These are phyloP conservation scores for Arthrobotrys sphaeroides DNA, from an alignment of 2,329 filamentous ascomycete genomes.

Conservation along the genomic window DNA sequence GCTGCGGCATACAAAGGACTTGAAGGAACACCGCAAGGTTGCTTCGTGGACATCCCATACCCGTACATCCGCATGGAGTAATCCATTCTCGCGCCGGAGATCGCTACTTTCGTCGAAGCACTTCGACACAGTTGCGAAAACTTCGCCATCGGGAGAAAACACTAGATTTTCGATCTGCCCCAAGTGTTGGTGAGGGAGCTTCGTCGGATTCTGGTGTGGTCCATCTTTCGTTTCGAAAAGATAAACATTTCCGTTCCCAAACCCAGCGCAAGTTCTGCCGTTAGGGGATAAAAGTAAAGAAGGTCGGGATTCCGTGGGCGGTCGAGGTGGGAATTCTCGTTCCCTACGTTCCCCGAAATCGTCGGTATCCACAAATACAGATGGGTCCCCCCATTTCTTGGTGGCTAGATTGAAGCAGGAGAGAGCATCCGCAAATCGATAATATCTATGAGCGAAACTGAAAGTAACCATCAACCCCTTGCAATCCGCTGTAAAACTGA, in stretches of 20 bases:
- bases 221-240: background rate
- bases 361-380: no score
- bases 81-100: background rate
- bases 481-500: background rate
- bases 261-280: background rate
- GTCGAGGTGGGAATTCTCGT: no score
- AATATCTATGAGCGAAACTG: no score
- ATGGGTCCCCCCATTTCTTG: no score
- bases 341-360: no score
- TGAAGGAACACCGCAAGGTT: background rate
- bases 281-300: background rate
- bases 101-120: background rate
- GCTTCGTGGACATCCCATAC: background rate
- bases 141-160: background rate
- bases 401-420: no score
- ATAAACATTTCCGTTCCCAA: background rate
- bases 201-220: background rate
- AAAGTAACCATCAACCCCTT: background rate
- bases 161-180: background rate
- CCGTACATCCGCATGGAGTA: background rate
- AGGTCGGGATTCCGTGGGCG: no score
- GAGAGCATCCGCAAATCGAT: no score
- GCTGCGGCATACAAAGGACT: no score
- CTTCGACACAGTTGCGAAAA: background rate
- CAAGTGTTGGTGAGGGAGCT: background rate